phyloP scores from a whole-genome alignment of 1,284 basidiomycete species.

The Ustilago loliicola region DNA sequence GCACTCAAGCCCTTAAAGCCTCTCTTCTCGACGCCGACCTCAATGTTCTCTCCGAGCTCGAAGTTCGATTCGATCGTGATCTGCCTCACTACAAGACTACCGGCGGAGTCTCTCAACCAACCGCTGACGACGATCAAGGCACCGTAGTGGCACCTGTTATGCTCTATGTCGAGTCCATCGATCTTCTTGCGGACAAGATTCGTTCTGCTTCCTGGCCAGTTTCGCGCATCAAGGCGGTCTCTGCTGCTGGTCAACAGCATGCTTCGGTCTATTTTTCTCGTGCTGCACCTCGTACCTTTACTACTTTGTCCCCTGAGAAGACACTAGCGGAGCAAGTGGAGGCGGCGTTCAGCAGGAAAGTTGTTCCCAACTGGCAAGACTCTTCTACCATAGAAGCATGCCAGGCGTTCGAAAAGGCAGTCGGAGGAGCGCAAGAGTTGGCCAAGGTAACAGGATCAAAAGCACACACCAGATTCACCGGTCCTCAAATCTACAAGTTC shows the following conservation, averaged over 20 bases:
- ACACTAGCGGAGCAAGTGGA: conserved; percentile 74
- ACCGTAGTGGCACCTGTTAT: conserved; percentile 81
- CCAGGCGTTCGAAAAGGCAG: conserved; percentile 74
- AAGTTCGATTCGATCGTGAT: conserved; percentile 85
- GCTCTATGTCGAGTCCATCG: conserved; percentile 87
- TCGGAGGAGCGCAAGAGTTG: conserved; percentile 79
- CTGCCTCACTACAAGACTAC: conserved; percentile 80
- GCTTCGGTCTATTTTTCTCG: conserved; percentile 88
- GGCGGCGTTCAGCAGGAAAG: conserved; percentile 77
- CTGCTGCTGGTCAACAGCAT: conserved; percentile 90
- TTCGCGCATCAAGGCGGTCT: conserved; percentile 76
- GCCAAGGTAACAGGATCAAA: conserved; percentile 84
- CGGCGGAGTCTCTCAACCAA: conserved; percentile 71
- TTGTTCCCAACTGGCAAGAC: conserved; percentile 92
- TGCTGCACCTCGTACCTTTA: conserved; percentile 75
- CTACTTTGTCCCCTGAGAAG: conserved; percentile 74
- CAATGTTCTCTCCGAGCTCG: conserved; percentile 78
- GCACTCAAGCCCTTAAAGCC: conserved; percentile 86
- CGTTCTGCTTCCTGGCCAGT: conserved; percentile 77
- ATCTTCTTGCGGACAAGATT: conserved; percentile 81
- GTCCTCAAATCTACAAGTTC: conserved; percentile 84
- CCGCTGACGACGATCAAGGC: conserved; percentile 60
- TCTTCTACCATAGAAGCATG: conserved; percentile 85
- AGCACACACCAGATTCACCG: conserved; percentile 90
- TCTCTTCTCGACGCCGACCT: conserved; percentile 77